A percentile compares a stretch with the other conserved stretches of the same genome.
These are phyloP conservation scores for Limnanthes douglasii DNA, from an alignment of 345 rosid genomes.

Conservation along the genomic window DNA sequence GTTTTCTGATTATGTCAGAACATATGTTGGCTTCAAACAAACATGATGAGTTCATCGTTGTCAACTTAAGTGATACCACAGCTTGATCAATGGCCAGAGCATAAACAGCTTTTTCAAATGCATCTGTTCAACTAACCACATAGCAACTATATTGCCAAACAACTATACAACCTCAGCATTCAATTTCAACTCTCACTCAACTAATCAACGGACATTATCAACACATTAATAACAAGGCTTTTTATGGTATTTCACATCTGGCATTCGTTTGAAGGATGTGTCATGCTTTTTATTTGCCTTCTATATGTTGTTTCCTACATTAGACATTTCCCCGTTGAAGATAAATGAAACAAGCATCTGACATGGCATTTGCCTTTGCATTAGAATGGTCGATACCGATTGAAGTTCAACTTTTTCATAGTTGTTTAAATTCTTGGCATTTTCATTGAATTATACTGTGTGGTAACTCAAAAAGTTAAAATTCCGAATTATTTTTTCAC, in stretches of 20 bases:
- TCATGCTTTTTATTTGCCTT: constrained; percentile 8
- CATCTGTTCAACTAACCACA: constrained; percentile 79
- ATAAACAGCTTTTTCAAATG: constrained; percentile 91
- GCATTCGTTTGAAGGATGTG: constrained; percentile 22
- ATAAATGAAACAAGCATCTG: too few relatives aligned
- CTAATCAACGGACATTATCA: constrained; percentile 97
- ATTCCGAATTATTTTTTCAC: too few relatives aligned
- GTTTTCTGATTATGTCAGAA: constrained; percentile 96
- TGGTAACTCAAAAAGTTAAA: too few relatives aligned
- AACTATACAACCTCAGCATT: constrained; percentile 69
- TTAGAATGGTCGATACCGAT: too few relatives aligned
- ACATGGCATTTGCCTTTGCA: too few relatives aligned
- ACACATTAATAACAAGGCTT: constrained; percentile 67
- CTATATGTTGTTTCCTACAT: too few relatives aligned
- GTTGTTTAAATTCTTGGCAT: too few relatives aligned
- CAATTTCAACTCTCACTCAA: constrained; percentile 77
- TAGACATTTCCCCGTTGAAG: too few relatives aligned
- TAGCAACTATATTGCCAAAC: constrained; percentile 82
- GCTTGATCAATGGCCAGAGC: constrained; percentile 89
- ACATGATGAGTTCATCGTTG: constrained; percentile 80
- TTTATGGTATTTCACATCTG: constrained; percentile 50
- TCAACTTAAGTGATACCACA: constrained; percentile 84
- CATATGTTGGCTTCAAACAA: constrained; percentile 92
- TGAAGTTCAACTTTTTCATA: too few relatives aligned
- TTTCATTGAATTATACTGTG: too few relatives aligned